Base-by-base conservation (phyloP, 2,329 filamentous ascomycete species). In the Penicillium aurantiogriseum region DNA sequence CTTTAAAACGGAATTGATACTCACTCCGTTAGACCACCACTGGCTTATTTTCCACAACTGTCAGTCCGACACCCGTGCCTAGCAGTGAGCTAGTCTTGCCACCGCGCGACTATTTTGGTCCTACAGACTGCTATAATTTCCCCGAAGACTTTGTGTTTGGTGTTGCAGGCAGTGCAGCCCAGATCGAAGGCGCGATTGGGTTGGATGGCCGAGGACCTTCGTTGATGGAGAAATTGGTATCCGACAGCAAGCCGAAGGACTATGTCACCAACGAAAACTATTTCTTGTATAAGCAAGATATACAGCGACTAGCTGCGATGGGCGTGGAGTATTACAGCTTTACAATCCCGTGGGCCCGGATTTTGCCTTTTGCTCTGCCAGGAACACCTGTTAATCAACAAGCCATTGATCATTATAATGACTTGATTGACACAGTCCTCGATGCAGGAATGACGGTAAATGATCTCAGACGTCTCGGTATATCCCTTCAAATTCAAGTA, bases 61-160 rank as follows among this genome's bases (percentile, higher is more conserved):
- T 83, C 2, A 76, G 73, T 4, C 81, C 84, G 0, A 86, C 83
- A 0, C 77, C 83, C 0, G 70, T 87, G 1, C 80, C 83, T 0
- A 82, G 75, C 1, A 80, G 72, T 52, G 82, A 86, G 56, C 75
- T 87, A 1, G 72, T 85, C 6, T 74, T 84, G 0, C 84, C 84
- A 0, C 83, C 84, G 0, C 67, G 73, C 1, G 78, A 81, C 48
- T 82, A 81, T 57, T 81, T 83, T 54, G 74, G 73, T 0, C 77
- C 80, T 0, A 67, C 60, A 0, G 67, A 70, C 51, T 71, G 69
- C 54, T 71, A 70, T 27, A 57, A 57, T 19, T 75, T 77, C 29
- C 75, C 74, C 0, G 52, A 67, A 0, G 72, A 73, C 15, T 81
- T 80, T 52, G 68, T 74, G 54, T 79, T 77, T 64, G 77, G 77